Evolutionary conservation across 202 grass and related monocot genomes (phyloP), one percentile per base, ranked within the genome.

Genomic region (Zoysia matrella): DNA sequence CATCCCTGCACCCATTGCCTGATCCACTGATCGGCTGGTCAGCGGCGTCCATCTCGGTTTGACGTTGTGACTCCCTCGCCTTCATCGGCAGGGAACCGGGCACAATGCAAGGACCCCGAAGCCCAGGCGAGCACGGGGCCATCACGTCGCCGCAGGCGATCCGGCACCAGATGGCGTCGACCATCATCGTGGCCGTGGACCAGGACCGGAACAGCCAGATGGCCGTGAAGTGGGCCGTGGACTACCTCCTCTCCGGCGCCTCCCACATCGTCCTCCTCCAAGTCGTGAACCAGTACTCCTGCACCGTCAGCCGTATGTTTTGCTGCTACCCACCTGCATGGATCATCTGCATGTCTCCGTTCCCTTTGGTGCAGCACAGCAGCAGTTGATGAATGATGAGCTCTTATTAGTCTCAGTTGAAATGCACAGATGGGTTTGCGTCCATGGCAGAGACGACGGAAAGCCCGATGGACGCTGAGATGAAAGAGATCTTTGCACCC

Each of bases 161-260:
- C 11, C 61, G 69, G 7, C 72, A 90, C 75, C 75, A 70, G 67
- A 11, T 52, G 40, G 47, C 50, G 70, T 47, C 82, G 40, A 62
- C 78, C 47, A 85, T 86, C 40, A 83, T 86, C 0, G 90, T 90
- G 44, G 96, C 93, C 55, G 51, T 98, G 47, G 89, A 95, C 65
- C 79, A 72, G 11, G 83, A 90, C 73, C 88, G 86, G 61, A 93
- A 93, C 74, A 95, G 90, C 89, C 88, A 93, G 39, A 84, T 87
- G 47, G 91, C 96, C 56, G 85, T 89, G 79, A 95, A 91, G 74
- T 98, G 96, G 96, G 88, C 90, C 3, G 67, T 88, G 46, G 85
- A 98, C 73, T 81, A 98, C 77, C 86, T 98, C 53, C 80, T 91
- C 80, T 56, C 82, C 58, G 79, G 81, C 80, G 67, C 71, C 83